Base-by-base conservation (phyloP, 139 green algal genomes). In the Asterochloris sp. region DNA sequence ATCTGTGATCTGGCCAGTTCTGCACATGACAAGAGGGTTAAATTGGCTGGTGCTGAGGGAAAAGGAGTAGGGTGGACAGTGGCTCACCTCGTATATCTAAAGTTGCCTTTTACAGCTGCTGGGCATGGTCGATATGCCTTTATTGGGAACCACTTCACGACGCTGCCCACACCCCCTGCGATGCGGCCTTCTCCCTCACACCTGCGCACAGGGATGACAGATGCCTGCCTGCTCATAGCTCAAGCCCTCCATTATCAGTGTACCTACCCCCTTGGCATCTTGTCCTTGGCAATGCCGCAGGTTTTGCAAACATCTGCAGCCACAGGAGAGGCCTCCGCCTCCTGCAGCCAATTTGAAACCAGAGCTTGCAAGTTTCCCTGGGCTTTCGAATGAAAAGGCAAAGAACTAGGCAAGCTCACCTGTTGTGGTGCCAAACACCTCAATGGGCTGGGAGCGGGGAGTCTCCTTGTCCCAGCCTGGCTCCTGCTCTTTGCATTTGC, bases 61-160 rank as follows among this genome's bases (percentile, higher is more conserved):
- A 21, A 21, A 71, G 8, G 19, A 71, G 66, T 24, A 9, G 21
- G 66, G 19, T 21, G 66, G 19, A 21, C 19, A 71, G 66, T 9
- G 66, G 66, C 17, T 27, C 74, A 95, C 92, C 93, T 91, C 13
- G 84, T 85, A 85, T 97, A 97, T 13, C 86, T 84, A 17, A 94
- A 74, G 19, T 93, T 93, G 0, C 86, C 87, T 26, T 88, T 77
- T 9, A 83, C 81, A 28, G 90, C 87, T 13, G 83, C 85, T 27
- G 90, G 82, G 82, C 94, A 97, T 1, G 94, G 94, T 27, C 92
- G 83, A 83, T 97, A 97, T 0, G 92, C 94, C 89, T 97, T 97
- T 83, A 97, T 96, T 13, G 94, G 94, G 87, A 91, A 97, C 94
- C 94, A 97, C 38, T 90, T 91, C 8, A 91, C 90, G 23, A 97